These are phyloP conservation scores for Theobroma cacao DNA, from an alignment of 345 rosid genomes.

Conservation along the genomic window DNA sequence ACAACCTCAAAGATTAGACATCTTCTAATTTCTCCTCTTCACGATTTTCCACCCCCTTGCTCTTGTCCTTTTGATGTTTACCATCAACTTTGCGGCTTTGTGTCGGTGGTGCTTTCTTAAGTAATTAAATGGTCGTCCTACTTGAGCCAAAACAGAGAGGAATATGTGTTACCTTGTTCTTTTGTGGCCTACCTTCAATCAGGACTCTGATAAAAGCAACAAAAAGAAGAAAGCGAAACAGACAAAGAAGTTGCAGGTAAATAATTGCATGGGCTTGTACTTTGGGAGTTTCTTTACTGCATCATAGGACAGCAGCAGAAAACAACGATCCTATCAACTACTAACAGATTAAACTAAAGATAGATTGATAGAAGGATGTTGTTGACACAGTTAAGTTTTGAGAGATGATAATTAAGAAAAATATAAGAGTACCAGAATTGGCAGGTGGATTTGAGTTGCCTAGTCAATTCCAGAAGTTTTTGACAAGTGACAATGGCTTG, in stretches of 20 bases:
- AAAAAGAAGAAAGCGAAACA: background rate
- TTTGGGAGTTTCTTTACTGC: background rate
- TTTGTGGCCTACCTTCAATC: background rate
- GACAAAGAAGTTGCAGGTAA: background rate
- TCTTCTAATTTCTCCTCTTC: background rate
- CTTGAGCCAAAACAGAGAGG: background rate
- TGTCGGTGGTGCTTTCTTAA: slow-evolving; percentile 4
- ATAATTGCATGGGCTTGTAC: background rate
- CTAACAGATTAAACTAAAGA: background rate
- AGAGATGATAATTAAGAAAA: background rate
- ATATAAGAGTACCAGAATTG: background rate
- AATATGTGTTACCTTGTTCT: background rate
- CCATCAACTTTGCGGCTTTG: background rate
- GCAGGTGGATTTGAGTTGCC: background rate
- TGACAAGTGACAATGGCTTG: background rate
- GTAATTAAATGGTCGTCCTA: background rate
- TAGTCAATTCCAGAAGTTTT: background rate
- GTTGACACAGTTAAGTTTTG: background rate
- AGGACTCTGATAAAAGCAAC: background rate
- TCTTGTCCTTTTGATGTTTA: background rate
- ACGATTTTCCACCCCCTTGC: background rate
- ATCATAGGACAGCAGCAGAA: background rate
- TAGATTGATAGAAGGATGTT: background rate
- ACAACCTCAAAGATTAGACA: background rate
- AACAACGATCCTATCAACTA: background rate